These are phyloP conservation scores for Phaeoacremonium minimum DNA, from an alignment of 2,329 filamentous ascomycete species.

Conservation along the genomic window DNA sequence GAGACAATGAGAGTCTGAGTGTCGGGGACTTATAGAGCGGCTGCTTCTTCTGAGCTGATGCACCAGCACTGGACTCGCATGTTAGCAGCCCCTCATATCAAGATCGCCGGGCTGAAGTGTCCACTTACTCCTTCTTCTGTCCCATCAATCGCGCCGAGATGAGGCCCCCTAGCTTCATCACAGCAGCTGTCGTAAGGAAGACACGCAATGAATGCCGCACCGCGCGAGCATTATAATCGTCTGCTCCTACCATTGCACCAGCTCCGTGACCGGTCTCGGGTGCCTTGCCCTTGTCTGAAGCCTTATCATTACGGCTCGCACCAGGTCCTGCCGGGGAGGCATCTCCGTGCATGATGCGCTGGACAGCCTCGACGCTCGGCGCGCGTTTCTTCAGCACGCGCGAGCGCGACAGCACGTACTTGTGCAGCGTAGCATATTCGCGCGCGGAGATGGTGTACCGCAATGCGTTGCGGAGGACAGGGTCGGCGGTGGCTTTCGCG, in stretches of 20 bases:
- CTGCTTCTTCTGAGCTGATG: constrained; percentile 41
- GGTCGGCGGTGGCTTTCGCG: constrained; percentile 43
- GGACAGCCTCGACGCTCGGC: constrained; percentile 52
- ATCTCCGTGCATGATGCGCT: constrained; percentile 46
- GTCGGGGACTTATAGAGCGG: constrained; percentile 62
- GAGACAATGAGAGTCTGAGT: constrained; percentile 73
- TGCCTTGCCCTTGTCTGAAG: neutral
- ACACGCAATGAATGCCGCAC: constrained; percentile 68
- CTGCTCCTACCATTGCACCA: constrained; percentile 29
- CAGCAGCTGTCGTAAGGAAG: constrained; percentile 59
- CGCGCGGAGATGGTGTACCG: constrained; percentile 81
- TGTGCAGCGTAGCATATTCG: constrained; percentile 82
- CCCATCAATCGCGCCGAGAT: constrained; percentile 44
- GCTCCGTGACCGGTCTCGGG: constrained; percentile 8
- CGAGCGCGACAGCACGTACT: constrained; percentile 74
- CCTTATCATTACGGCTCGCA: constrained; percentile 7
- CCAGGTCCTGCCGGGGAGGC: neutral
- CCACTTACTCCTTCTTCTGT: constrained; percentile 37
- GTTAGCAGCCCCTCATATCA: constrained; percentile 17
- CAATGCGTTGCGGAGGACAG: constrained; percentile 77
- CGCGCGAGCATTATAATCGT: constrained; percentile 67
- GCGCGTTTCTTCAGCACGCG: constrained; percentile 49
- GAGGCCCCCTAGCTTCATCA: constrained; percentile 58
- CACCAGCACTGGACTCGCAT: constrained; percentile 1
- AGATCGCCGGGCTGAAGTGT: neutral